Evolutionary conservation across 2,329 filamentous ascomycete species (phyloP).

Genomic region (Trichoderma simmonsii): DNA sequence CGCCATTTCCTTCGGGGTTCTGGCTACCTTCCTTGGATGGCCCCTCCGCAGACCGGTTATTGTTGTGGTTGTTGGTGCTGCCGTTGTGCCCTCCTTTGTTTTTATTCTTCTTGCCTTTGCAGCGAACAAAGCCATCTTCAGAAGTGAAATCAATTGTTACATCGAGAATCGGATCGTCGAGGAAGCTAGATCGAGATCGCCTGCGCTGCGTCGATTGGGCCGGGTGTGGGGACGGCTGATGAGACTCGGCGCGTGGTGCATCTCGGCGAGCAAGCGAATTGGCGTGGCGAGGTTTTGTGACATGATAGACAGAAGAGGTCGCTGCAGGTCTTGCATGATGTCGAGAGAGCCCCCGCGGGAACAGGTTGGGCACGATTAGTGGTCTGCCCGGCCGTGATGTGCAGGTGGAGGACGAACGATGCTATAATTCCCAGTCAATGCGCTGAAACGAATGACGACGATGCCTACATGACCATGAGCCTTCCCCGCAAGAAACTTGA

Average conservation of each 20-base stretch:
- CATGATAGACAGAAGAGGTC: conserved; percentile 22
- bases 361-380: conserved; percentile 26
- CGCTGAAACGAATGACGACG: neutral
- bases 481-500: neutral
- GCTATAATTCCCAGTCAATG: conserved; percentile 3
- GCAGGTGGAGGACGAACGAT: neutral
- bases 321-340: conserved; percentile 27
- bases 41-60: conserved; percentile 42
- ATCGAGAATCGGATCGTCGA: conserved; percentile 45
- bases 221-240: conserved; percentile 19
- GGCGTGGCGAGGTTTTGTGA: conserved; percentile 33
- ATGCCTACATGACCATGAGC: neutral
- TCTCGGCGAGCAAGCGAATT: conserved; percentile 29
- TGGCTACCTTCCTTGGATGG: conserved; percentile 30
- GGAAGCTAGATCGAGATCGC: conserved; percentile 33
- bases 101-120: conserved; percentile 57
- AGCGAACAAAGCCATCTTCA: conserved; percentile 52
- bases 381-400: conserved; percentile 20
- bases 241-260: neutral
- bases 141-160: conserved; percentile 56
- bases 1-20: conserved; percentile 18
- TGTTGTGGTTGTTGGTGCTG: conserved; percentile 28
- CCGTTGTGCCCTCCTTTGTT: neutral
- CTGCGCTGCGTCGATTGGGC: conserved; percentile 20
- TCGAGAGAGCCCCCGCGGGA: conserved; percentile 37